Percentiles rank a stretch among this genome's conserved stretches.
phyloP scores from a whole-genome alignment of 305 asterid genomes.

The Withania somnifera region DNA sequence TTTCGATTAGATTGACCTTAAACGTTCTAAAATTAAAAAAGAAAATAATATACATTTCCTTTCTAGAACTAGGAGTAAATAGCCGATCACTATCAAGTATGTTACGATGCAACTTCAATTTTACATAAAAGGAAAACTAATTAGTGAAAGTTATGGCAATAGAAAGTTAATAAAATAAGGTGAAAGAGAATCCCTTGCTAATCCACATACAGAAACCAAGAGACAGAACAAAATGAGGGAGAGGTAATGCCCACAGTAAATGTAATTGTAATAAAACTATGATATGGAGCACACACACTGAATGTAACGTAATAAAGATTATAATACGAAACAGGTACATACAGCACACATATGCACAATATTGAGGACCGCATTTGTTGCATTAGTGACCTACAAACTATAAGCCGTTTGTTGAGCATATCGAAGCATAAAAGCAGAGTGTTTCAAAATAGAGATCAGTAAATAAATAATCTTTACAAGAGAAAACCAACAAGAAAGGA shows the following conservation, averaged over 20 bases:
- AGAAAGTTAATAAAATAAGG: neutral
- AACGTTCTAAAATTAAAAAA: neutral
- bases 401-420: neutral
- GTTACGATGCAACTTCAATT: neutral
- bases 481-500: neutral
- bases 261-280: neutral
- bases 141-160: neutral
- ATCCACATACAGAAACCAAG: neutral
- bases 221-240: neutral
- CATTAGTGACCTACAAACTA: neutral
- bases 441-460: neutral
- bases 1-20: conserved; percentile 1
- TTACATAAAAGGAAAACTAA: neutral
- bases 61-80: neutral
- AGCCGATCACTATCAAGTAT: neutral
- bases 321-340: neutral
- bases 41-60: neutral
- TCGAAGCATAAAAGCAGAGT: neutral
- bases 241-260: neutral
- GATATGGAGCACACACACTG: neutral
- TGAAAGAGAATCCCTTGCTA: neutral
- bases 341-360: neutral
- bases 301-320: neutral
- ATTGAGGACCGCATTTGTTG: neutral
- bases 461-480: neutral